Evolutionary conservation across 331 rosid genomes (phyloP).

Genomic region (Rhamnella rubrinervis): DNA sequence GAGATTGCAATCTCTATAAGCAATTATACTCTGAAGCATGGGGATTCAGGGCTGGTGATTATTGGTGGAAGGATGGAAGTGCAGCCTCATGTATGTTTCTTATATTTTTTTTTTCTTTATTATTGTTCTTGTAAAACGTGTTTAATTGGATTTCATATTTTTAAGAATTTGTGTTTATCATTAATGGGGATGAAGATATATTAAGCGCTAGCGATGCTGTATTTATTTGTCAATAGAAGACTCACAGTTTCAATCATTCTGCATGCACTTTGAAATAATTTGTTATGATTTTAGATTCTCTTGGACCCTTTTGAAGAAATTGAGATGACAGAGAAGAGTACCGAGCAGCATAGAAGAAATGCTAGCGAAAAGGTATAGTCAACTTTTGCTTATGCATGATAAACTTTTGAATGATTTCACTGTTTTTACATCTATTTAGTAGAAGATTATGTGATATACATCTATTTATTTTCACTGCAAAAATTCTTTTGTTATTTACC

Average conservation of each 20-base stretch:
- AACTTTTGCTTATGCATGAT: conserved; percentile 1
- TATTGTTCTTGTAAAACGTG: not conserved
- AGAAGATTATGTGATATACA: not conserved
- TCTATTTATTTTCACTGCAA: not conserved
- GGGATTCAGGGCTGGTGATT: conserved; percentile 89
- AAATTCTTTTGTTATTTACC: not conserved
- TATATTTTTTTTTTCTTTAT: not conserved
- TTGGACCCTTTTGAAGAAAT: conserved; percentile 93
- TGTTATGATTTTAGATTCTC: conserved; percentile 45
- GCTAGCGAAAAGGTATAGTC: conserved; percentile 69
- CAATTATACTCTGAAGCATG: conserved; percentile 90
- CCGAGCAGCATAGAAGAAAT: conserved; percentile 80
- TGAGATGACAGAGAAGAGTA: conserved; percentile 65
- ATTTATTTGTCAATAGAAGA: conserved; percentile 13
- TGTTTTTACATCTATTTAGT: not conserved
- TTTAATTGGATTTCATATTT: too few relatives aligned
- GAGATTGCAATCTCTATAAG: conserved; percentile 83
- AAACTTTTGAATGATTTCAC: not conserved
- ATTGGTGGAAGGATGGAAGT: conserved; percentile 99
- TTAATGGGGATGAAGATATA: too few relatives aligned
- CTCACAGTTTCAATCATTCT: conserved; percentile 19
- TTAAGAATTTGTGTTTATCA: too few relatives aligned
- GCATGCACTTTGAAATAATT: conserved; percentile 18
- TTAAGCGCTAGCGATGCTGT: conserved; percentile 1
- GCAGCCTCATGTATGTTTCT: conserved; percentile 79